A percentile compares a stretch with the other conserved stretches of the same genome.
phyloP scores from a whole-genome alignment of 345 rosid genomes.

The Salix caprea region DNA sequence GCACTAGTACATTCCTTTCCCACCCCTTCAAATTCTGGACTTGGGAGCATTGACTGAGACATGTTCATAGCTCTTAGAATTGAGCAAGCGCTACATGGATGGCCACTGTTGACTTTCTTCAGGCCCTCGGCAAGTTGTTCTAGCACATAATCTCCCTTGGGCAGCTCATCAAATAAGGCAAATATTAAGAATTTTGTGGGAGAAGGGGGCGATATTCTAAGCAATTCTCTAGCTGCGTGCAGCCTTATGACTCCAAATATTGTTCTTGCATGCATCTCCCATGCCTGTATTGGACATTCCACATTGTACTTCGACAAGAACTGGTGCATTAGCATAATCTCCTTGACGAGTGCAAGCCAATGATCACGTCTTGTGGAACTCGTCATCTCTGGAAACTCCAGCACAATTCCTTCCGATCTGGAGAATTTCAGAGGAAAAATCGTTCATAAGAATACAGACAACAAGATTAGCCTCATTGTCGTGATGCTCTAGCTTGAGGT shows the following conservation, averaged over 20 bases:
- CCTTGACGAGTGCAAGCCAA: constrained; percentile 74
- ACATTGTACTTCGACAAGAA: constrained; percentile 50
- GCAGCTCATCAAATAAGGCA: constrained; percentile 66
- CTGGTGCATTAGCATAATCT: constrained; percentile 65
- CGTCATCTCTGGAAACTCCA: constrained; percentile 93
- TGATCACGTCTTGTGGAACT: constrained; percentile 93
- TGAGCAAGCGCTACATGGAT: constrained; percentile 65
- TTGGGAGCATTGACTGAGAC: constrained; percentile 24
- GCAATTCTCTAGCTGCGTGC: constrained; percentile 89
- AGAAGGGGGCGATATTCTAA: constrained; percentile 67
- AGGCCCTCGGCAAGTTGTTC: constrained; percentile 62
- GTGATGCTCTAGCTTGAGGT: background rate
- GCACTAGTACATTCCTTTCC: constrained; percentile 20
- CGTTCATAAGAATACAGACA: background rate
- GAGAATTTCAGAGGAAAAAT: constrained; percentile 5
- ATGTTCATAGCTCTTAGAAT: constrained; percentile 58
- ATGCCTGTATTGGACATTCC: constrained; percentile 46
- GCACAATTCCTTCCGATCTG: constrained; percentile 69
- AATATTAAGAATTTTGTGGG: constrained; percentile 81
- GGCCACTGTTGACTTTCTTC: constrained; percentile 39
- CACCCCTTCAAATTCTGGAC: constrained; percentile 26
- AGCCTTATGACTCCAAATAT: constrained; percentile 76
- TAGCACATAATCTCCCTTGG: constrained; percentile 86
- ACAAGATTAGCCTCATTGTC: background rate
- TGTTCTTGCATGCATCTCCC: constrained; percentile 85